Percentiles rank a stretch among this genome's conserved stretches.
Conservation (phyloP, 1,284 basidiomycete genomes). For the Leccinum pallidistipes region DNA sequence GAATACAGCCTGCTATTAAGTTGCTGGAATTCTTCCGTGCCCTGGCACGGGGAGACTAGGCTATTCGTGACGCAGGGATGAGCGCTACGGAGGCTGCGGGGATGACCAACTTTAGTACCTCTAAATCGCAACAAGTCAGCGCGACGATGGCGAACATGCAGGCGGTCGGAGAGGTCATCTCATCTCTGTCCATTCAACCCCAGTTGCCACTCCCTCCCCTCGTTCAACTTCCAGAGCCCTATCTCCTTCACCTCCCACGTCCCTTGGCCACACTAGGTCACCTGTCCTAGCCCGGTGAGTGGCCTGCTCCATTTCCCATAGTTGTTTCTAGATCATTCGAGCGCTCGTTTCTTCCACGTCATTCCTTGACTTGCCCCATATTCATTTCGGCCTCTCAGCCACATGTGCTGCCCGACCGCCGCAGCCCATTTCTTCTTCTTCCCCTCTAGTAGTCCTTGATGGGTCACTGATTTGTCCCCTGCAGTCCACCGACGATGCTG, state of each 20-base stretch:
- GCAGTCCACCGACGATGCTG: constrained; percentile 48
- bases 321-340: constrained; percentile 3
- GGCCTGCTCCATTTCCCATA: neutral
- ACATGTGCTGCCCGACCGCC: constrained; percentile 20
- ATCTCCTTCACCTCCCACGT: constrained; percentile 14
- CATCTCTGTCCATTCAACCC: constrained; percentile 15
- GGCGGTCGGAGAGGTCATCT: neutral
- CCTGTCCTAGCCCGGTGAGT: constrained; percentile 35
- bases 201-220: constrained; percentile 14
- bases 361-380: constrained; percentile 9
- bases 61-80: neutral
- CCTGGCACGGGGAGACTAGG: neutral
- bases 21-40: neutral
- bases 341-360: constrained; percentile 10
- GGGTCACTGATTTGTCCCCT: constrained; percentile 22
- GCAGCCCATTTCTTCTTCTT: neutral
- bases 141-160: constrained; percentile 14
- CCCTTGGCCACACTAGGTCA: constrained; percentile 32
- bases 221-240: constrained; percentile 13
- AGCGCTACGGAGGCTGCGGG: neutral
- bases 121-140: constrained; percentile 15
- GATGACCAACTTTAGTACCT: constrained; percentile 10
- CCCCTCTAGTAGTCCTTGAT: neutral
- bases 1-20: too few species aligned
- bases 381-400: constrained; percentile 15